Percentiles rank a stretch among this genome's conserved stretches.
Conservation (phyloP, 163 green algal genomes). For the Picocystis sp. region DNA sequence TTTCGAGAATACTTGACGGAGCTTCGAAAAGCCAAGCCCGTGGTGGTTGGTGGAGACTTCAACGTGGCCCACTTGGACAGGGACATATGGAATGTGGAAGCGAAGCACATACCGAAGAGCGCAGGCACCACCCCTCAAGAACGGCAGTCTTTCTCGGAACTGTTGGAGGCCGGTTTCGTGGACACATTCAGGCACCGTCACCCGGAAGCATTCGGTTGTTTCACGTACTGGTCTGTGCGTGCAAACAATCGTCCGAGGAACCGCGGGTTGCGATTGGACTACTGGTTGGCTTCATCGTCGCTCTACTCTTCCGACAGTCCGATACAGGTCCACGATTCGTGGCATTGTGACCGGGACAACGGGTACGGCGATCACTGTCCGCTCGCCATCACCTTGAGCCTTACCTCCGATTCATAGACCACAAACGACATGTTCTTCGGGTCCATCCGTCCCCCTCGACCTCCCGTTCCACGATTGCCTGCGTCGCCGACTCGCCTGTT, state of each 20-base stretch:
- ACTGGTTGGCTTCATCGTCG: conserved; percentile 2
- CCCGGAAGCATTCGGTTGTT: conserved; percentile 3
- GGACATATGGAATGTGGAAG: conserved; percentile 17
- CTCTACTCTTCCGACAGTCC: no score
- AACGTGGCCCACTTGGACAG: conserved; percentile 23
- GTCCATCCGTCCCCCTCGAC: no score
- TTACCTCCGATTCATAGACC: no score
- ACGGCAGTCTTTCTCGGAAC: conserved; percentile 6
- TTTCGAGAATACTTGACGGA: conserved; percentile 14
- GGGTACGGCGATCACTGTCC: no score
- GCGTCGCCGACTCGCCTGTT: no score
- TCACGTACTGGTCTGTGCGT: conserved; percentile 12
- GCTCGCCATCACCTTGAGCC: no score
- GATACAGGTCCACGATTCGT: no score
- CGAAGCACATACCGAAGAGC: conserved; percentile 15
- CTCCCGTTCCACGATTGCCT: no score
- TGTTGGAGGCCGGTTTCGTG: conserved; percentile 3
- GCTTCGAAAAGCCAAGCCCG: conserved; percentile 10
- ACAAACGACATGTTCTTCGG: no score
- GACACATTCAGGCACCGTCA: conserved; percentile 14
- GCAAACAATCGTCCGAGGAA: conserved; percentile 9
- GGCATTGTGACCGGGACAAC: no score
- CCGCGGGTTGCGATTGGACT: conserved; percentile 13
- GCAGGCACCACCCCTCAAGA: conserved; percentile 15
- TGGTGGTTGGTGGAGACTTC: conserved; percentile 38